phyloP scores from a whole-genome alignment of 192 early-diverging fungal species.

The Coemansia sp. region DNA sequence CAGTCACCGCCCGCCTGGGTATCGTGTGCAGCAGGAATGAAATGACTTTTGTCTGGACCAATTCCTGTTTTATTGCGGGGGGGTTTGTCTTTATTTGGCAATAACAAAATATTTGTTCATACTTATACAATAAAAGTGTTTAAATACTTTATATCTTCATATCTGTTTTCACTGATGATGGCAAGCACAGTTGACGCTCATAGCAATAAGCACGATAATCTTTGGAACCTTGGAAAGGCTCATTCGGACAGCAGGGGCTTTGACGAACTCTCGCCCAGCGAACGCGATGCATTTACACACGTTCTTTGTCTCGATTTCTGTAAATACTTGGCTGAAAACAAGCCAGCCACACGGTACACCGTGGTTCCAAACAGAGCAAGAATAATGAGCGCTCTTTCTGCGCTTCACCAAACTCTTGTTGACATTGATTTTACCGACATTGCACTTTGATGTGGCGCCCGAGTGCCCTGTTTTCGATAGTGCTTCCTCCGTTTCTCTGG shows the following conservation, averaged over 20 bases:
- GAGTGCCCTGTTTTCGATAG: too few relatives aligned
- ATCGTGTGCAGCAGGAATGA: too few relatives aligned
- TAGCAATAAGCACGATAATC: background rate
- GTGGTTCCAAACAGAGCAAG: constrained; percentile 6
- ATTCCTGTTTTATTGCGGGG: too few relatives aligned
- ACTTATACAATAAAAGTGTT: background rate
- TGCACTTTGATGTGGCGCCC: background rate
- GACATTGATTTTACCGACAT: constrained; percentile 13
- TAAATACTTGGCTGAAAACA: constrained; percentile 1
- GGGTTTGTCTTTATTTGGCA: too few relatives aligned
- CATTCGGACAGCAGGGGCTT: constrained; percentile 6
- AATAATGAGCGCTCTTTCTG: background rate
- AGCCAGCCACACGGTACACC: constrained; percentile 1
- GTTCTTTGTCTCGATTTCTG: constrained; percentile 1
- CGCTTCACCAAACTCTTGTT: constrained; percentile 3
- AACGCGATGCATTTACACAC: constrained; percentile 2
- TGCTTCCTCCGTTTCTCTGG: too few relatives aligned
- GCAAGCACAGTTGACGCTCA: background rate
- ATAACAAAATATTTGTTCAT: background rate
- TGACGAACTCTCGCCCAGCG: background rate
- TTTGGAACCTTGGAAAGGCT: background rate
- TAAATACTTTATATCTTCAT: background rate
- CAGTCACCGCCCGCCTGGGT: too few relatives aligned
- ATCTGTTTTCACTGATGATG: background rate
- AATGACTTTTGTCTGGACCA: too few relatives aligned